Conservation (phyloP, 2,329 filamentous ascomycete genomes). For the Sphaerulina musiva region DNA sequence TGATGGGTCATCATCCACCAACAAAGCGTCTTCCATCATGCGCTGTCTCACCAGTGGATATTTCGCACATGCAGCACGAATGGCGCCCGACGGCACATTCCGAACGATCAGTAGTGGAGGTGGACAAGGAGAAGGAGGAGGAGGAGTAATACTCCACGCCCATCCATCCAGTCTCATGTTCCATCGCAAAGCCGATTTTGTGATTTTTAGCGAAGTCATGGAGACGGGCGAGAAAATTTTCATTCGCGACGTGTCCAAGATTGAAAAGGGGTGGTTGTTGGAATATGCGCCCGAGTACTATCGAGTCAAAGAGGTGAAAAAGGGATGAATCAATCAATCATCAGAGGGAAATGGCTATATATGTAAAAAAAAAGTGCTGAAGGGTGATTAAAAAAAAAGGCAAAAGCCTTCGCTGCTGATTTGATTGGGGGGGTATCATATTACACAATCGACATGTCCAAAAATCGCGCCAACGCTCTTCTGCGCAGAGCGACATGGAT, state of each 20-base stretch:
- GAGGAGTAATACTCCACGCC: constrained; percentile 56
- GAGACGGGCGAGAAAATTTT: constrained; percentile 83
- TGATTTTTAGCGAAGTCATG: constrained; percentile 88
- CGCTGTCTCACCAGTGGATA: constrained; percentile 83
- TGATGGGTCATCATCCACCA: too few relatives aligned
- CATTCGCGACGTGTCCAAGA: constrained; percentile 85
- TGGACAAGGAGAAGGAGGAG: too few relatives aligned
- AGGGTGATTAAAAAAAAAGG: too few relatives aligned
- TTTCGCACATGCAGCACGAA: constrained; percentile 86
- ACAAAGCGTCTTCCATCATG: constrained; percentile 52
- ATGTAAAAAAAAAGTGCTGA: too few relatives aligned
- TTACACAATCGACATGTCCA: too few relatives aligned
- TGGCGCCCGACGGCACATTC: constrained; percentile 90
- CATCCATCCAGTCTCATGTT: constrained; percentile 94
- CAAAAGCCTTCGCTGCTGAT: too few relatives aligned
- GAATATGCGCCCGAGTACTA: constrained; percentile 87
- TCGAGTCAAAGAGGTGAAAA: constrained; percentile 42
- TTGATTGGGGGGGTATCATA: too few relatives aligned
- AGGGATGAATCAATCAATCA: too few relatives aligned
- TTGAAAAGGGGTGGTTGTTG: constrained; percentile 85
- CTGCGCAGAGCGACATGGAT: not conserved
- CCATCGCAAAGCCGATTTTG: constrained; percentile 93
- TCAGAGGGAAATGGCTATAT: too few relatives aligned
- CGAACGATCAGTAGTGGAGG: constrained; percentile 71
- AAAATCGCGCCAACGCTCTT: too few relatives aligned